Conservation (phyloP, 2,329 filamentous ascomycete species). For the Epichloe aotearoae region DNA sequence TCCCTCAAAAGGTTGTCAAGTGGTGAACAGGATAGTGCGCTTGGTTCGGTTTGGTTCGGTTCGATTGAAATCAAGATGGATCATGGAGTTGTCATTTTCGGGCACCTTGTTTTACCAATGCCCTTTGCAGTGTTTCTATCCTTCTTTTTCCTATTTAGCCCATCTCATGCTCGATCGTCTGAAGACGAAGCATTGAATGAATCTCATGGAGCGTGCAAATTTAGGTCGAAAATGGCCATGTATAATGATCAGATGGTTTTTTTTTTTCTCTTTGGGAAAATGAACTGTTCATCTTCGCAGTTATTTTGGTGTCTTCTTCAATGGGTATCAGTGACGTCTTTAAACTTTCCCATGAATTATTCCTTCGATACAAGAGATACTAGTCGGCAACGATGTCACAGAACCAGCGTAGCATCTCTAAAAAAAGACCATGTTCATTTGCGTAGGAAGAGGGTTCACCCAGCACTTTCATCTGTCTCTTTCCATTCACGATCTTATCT, state of each 20-base stretch:
- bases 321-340: too few species aligned
- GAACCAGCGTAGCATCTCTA: too few species aligned
- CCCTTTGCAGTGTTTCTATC: background rate
- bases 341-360: too few species aligned
- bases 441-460: too few species aligned
- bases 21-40: slow-evolving; percentile 18
- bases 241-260: background rate
- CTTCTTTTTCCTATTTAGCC: background rate
- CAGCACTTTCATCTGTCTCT: too few species aligned
- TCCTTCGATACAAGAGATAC: too few species aligned
- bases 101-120: background rate
- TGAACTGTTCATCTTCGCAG: too few species aligned
- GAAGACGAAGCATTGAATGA: background rate
- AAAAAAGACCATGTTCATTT: too few species aligned
- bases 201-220: background rate
- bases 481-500: too few species aligned
- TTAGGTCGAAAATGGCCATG: background rate
- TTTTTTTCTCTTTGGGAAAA: background rate
- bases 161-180: background rate
- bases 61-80: background rate
- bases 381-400: too few species aligned
- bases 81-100: too few species aligned
- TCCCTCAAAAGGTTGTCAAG: slow-evolving; percentile 25
- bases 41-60: background rate
- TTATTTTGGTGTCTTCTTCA: too few species aligned